Evolutionary conservation across 2,329 filamentous ascomycete genomes (phyloP).

Genomic region (Pyricularia sp.): DNA sequence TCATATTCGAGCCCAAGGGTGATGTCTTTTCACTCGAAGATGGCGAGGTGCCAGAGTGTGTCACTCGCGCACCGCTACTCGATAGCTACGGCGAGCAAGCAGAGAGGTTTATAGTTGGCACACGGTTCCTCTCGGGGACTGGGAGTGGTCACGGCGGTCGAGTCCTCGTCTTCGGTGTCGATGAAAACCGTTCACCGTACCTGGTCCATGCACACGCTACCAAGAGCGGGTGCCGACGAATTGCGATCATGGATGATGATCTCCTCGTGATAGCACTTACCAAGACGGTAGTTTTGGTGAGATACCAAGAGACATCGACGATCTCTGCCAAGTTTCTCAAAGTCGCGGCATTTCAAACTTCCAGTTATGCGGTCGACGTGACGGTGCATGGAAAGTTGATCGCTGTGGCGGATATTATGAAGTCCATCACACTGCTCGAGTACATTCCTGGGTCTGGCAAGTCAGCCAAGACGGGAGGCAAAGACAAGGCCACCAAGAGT

Average conservation of each 20-base stretch:
- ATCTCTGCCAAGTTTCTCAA: constrained; percentile 54
- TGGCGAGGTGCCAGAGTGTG: constrained; percentile 72
- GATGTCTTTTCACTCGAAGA: constrained; percentile 53
- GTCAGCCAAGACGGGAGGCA: constrained; percentile 18
- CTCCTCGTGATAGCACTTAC: constrained; percentile 80
- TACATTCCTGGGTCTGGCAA: constrained; percentile 44
- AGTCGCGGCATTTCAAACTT: constrained; percentile 66
- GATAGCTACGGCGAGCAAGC: constrained; percentile 43
- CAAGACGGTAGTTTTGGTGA: constrained; percentile 65
- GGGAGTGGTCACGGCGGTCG: constrained; percentile 46
- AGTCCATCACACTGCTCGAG: constrained; percentile 73
- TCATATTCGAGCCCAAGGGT: constrained; percentile 71
- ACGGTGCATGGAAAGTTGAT: constrained; percentile 66
- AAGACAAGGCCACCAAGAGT: constrained; percentile 26
- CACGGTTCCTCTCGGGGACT: constrained; percentile 63
- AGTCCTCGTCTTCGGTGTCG: constrained; percentile 77
- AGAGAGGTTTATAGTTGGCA: constrained; percentile 88
- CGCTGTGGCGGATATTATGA: constrained; percentile 87
- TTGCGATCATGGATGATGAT: constrained; percentile 41
- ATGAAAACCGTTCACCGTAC: constrained; percentile 63
- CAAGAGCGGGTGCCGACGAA: constrained; percentile 70
- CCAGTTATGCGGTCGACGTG: constrained; percentile 76
- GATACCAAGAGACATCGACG: constrained; percentile 45
- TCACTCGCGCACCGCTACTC: constrained; percentile 66
- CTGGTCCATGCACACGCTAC: constrained; percentile 59